Evolutionary conservation across 345 rosid genomes (phyloP), one percentile per base, ranked within the genome.

Genomic region (Gossypium bickii): DNA sequence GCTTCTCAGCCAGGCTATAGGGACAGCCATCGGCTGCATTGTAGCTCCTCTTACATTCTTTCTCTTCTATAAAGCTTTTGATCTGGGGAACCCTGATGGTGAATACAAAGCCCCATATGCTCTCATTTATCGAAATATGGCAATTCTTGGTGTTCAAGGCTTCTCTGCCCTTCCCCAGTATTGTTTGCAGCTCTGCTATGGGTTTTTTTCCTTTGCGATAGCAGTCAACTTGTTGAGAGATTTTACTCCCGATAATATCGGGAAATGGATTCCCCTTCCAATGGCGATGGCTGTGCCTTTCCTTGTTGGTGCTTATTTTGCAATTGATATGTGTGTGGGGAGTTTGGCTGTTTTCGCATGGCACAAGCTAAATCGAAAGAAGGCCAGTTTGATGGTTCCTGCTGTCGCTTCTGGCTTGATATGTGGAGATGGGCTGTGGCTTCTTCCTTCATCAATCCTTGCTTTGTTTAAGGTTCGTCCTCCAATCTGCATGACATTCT

Each of bases 201-300:
- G 94, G 15, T 95, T 95, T 81, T 95, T 95, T 12, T 85, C 86
- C 17, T 93, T 93, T 52, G 94, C 98, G 2, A 79, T 90, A 18
- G 78, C 20, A 3, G 88, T 90, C 56, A 92, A 93, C 80, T 49
- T 95, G 68, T 29, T 78, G 29, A 88, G 93, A 80, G 98, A 93
- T 75, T 38, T 78, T 12, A 68, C 84, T 5, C 93, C 98, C 0
- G 63, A 67, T 49, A 78, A 53, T 24, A 73, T 87, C 0, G 85
- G 92, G 62, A 91, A 90, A 74, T 95, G 91, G 86, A 65, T 89
- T 24, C 99, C 98, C 9, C 91, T 95, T 7, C 99, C 97, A 9
- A 95, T 95, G 97, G 99, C 93, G 0, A 95, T 95, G 97, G 99
- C 98, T 2, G 94, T 91, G 29, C 99, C 98, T 15, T 93, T 95